Evolutionary conservation across 1,139 yeast species (phyloP), one percentile per base, ranked within the genome.

Genomic region (Candida tetrigidarum): DNA sequence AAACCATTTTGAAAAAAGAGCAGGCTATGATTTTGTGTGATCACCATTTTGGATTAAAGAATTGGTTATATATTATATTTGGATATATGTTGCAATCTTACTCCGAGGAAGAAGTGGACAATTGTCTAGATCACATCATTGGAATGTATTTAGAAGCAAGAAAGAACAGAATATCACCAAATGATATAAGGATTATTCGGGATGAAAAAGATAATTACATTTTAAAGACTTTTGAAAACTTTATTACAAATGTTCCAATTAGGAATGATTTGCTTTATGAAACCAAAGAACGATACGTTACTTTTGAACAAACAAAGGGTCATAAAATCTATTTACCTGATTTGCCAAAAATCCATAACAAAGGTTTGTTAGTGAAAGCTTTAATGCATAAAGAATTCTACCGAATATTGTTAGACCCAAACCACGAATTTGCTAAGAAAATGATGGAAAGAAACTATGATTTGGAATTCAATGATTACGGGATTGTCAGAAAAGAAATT

Each of bases 311-410:
- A 46, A 55, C 67, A 12, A 51, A 55, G 41, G 53, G 59, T 49
- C 44, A 47, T 18, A 53, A 51, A 19, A 67, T 72, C 8, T 50
- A 52, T 14, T 55, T 73, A 29, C 78, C 78, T 1, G 60, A 64
- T 2, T 61, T 73, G 33, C 78, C 78, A 2, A 55, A 47, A 41
- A 60, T 73, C 35, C 46, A 60, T n/a, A 58, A 69, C 45, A 63
- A 62, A 44, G 59, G 57, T 23, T 52, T 70, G 16, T 56, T 71
- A 28, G 67, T 69, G 5, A 69, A 69, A 50, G 66, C 74, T 0
- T 63, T 73, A 43, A 62, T 73, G 58, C 78, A 73, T 48, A 69
- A 70, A 50, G 78, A 73, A 48, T 58, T 70, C 14, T 67, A 67
- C 44, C 53, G 73, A 19, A 70, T 69, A 3, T 57, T 72, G 25